A percentile compares a stretch with the other conserved stretches of the same genome.
Conservation (phyloP, 495 filamentous ascomycete species). For the Xylaria palmicola region DNA sequence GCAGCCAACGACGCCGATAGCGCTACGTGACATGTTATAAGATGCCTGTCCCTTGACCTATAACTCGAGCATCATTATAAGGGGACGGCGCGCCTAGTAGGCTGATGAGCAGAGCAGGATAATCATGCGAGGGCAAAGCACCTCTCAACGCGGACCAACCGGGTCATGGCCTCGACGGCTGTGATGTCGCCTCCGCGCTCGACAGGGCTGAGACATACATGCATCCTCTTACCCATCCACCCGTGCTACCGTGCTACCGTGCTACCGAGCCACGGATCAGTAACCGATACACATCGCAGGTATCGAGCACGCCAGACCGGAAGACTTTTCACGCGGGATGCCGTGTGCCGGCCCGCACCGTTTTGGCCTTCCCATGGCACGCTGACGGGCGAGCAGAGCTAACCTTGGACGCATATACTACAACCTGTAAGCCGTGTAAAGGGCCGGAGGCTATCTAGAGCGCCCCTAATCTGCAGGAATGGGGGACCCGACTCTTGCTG, state of each 20-base stretch:
- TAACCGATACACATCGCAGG: background rate
- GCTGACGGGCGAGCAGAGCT: background rate
- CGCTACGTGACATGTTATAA: background rate
- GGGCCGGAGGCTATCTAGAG: too few species aligned
- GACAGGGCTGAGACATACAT: conserved; percentile 32
- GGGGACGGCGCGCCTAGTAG: background rate
- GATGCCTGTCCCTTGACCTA: background rate
- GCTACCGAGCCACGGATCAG: background rate
- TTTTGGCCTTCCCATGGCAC: background rate
- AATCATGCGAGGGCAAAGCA: too few species aligned
- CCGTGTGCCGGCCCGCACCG: background rate
- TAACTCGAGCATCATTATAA: background rate
- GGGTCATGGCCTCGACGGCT: background rate
- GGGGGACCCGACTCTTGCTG: too few species aligned
- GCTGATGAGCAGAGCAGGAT: background rate
- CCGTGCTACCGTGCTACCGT: background rate
- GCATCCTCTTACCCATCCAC: background rate
- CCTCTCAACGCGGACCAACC: background rate
- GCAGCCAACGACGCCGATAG: background rate
- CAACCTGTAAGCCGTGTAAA: too few species aligned
- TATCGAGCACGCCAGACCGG: too few species aligned
- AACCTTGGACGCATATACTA: too few species aligned
- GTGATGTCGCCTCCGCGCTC: conserved; percentile 14
- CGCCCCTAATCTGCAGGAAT: too few species aligned
- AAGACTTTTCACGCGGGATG: too few species aligned